phyloP scores from a whole-genome alignment of 2,329 filamentous ascomycete species.

The Cladosporium cucumerinum region DNA sequence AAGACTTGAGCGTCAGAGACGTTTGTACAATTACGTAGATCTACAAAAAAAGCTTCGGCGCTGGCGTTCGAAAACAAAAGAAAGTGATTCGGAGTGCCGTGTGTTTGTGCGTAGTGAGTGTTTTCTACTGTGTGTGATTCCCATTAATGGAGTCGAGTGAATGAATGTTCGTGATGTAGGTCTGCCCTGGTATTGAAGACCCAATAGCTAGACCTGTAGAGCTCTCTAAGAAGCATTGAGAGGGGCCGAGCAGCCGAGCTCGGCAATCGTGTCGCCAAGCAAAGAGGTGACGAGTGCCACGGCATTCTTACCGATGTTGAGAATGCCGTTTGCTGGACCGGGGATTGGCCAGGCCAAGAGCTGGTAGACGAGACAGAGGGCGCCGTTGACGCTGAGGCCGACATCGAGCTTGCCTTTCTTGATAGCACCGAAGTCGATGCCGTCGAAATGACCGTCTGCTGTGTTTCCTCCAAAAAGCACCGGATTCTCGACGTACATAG shows the following conservation, averaged over 20 bases:
- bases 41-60: neutral
- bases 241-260: slow-evolving; percentile 9
- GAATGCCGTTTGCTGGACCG: slow-evolving; percentile 2
- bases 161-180: neutral
- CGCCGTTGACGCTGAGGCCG: slow-evolving; percentile 23
- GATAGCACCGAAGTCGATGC: slow-evolving; percentile 38
- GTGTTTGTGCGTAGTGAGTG: neutral
- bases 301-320: neutral
- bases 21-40: neutral
- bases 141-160: neutral
- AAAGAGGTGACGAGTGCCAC: slow-evolving; percentile 4
- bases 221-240: slow-evolving; percentile 1
- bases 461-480: slow-evolving; percentile 45
- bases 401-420: slow-evolving; percentile 37
- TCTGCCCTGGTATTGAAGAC: neutral
- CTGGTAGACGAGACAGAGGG: slow-evolving; percentile 43
- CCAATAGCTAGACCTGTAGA: neutral
- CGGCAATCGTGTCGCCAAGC: neutral
- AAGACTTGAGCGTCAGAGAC: neutral
- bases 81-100: neutral
- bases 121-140: neutral
- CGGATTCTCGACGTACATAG: slow-evolving; percentile 40
- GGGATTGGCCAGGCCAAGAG: slow-evolving; percentile 23
- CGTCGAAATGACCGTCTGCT: slow-evolving; percentile 39
- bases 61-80: neutral